Base-by-base conservation (phyloP, 2,329 filamentous ascomycete genomes). In the Plenodomus tracheiphilus region DNA sequence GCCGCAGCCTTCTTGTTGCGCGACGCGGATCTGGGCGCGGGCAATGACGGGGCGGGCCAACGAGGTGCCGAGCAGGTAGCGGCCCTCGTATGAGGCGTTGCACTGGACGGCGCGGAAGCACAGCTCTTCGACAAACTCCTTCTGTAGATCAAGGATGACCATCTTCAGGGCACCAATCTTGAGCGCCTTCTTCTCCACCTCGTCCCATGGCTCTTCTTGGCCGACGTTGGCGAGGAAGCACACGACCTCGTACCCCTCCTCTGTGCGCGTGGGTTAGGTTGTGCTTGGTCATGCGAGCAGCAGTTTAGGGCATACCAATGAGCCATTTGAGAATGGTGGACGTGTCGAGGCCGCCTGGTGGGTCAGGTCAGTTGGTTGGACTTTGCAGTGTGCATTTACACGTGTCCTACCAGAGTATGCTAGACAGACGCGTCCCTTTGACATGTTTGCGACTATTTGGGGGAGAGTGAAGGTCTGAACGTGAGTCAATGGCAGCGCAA, bases 101-200 rank as follows among this genome's bases (percentile, higher is more conserved):
- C 85, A 89, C 74, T 90, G 87, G 56, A 94, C 83, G 53, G 89
- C 89, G 43, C 83, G 86, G 82, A 86, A 92, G 79, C 86, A 87
- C 38, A 94, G 80, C 77, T 93, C 83, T 62, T 91, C 87, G 59
- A 94, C 83, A 66, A 94, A 92, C 74, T 90, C 86, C 61, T 80
- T 79, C 64, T 85, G 83, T 46, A 93, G 80, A 71, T 94, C 83
- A 56, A 78, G 74, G 49, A 82, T 76, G 68, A 80, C 73, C 72
- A 86, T 82, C 75, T 83, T 82, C 74, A 82, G 77, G 18, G 87
- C 87, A 64, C 87, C 87, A 56, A 89, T 82, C 73, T 82, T 81
- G 55, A 84, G 67, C 46, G 87, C 87, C 81, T 92, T 91, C 68
- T 82, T 81, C 75, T 87, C 83, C 49, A 88, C 89, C 62, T 71